Percentiles rank a stretch among this genome's conserved stretches.
Conservation (phyloP, 2,329 filamentous ascomycete species). For the Hymenoscyphus scutula region DNA sequence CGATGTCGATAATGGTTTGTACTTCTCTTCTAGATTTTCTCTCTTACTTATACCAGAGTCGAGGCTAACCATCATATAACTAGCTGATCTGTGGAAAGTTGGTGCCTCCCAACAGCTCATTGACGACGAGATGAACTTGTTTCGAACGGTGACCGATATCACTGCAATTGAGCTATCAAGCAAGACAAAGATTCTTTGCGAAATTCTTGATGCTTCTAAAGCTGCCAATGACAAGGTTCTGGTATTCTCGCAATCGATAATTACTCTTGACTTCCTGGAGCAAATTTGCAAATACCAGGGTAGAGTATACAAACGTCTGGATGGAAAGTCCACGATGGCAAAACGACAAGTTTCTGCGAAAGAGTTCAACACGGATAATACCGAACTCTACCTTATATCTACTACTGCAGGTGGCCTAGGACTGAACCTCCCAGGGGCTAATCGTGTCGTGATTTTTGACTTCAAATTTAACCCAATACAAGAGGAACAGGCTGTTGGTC, state of each 20-base stretch:
- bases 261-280: slow-evolving; percentile 68
- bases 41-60: neutral
- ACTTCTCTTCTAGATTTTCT: neutral
- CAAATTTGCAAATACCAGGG: slow-evolving; percentile 49
- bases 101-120: slow-evolving; percentile 33
- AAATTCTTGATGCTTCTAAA: slow-evolving; percentile 66
- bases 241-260: slow-evolving; percentile 73
- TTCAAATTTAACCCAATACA: slow-evolving; percentile 75
- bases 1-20: neutral
- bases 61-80: neutral
- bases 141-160: slow-evolving; percentile 35
- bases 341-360: slow-evolving; percentile 64
- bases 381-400: slow-evolving; percentile 74
- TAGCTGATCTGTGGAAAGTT: slow-evolving; percentile 28
- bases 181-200: slow-evolving; percentile 65
- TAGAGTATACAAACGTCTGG: slow-evolving; percentile 57
- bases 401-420: slow-evolving; percentile 80
- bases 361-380: slow-evolving; percentile 59
- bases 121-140: slow-evolving; percentile 39
- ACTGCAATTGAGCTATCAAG: slow-evolving; percentile 56
- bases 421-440: slow-evolving; percentile 80
- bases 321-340: slow-evolving; percentile 55
- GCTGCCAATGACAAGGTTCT: slow-evolving; percentile 68
- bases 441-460: slow-evolving; percentile 83
- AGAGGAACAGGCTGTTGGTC: slow-evolving; percentile 84